A percentile compares a stretch with the other conserved stretches of the same genome.
phyloP scores from a whole-genome alignment of 75 land plant genomes.

The Pinus albicaulis region DNA sequence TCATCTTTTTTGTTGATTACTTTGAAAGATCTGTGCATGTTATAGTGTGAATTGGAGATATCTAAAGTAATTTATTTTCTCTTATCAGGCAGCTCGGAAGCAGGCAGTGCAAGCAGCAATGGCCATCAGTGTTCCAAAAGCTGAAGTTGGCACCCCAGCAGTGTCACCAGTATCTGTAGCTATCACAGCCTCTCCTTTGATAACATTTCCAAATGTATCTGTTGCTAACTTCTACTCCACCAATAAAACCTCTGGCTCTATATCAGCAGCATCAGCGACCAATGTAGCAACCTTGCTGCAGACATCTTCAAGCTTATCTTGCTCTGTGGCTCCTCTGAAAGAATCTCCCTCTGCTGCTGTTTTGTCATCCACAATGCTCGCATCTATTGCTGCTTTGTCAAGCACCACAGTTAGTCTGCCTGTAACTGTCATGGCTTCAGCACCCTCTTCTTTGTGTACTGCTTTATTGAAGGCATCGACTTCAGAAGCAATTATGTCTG shows the following conservation, averaged over 20 bases:
- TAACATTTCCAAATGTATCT: slow-evolving; percentile 12
- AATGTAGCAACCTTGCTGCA: background rate
- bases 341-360: background rate
- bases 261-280: background rate
- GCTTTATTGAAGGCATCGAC: slow-evolving; percentile 10
- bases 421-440: background rate
- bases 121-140: background rate
- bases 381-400: background rate
- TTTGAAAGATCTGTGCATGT: background rate
- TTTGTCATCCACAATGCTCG: slow-evolving; percentile 13
- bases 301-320: background rate
- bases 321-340: background rate
- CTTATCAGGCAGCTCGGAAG: slow-evolving; percentile 77
- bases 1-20: background rate
- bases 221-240: background rate
- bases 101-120: slow-evolving; percentile 43
- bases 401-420: background rate
- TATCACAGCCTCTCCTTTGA: slow-evolving; percentile 1
- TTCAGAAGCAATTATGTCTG: slow-evolving; percentile 10
- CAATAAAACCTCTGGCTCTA: background rate
- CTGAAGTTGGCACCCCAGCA: slow-evolving; percentile 3
- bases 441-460: slow-evolving; percentile 9
- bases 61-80: background rate
- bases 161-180: slow-evolving; percentile 11
- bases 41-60: slow-evolving; percentile 4